Evolutionary conservation across 2,329 filamentous ascomycete species (phyloP).

Genomic region (Macroventuria anomochaeta): DNA sequence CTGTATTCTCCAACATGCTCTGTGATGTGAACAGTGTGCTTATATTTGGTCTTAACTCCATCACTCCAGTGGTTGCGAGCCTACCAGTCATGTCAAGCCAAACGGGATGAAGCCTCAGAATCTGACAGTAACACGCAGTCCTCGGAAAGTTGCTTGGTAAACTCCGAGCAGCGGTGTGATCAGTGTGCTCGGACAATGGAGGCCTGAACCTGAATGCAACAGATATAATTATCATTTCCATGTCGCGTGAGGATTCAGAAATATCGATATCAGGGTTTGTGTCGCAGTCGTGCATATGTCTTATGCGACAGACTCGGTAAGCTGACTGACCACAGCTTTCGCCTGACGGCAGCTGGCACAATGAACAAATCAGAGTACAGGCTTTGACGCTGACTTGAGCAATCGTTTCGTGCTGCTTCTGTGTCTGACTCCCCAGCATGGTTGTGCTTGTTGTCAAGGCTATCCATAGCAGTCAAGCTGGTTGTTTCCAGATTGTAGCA

Average conservation of each 20-base stretch:
- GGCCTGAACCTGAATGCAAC: neutral
- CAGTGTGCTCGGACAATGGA: neutral
- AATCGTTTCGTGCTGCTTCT: neutral
- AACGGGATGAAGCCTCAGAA: neutral
- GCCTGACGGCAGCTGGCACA: neutral
- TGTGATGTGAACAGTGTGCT: no score
- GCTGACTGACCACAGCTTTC: neutral
- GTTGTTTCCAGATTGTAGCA: neutral
- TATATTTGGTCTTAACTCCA: neutral
- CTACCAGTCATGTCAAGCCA: no score
- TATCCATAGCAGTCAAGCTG: neutral
- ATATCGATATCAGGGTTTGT: neutral
- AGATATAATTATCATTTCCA: no score
- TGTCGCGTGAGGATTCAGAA: no score
- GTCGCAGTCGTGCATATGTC: neutral
- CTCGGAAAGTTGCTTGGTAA: no score
- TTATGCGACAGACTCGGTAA: neutral
- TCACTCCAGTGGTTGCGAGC: neutral
- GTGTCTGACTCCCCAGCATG: neutral
- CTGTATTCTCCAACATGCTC: neutral
- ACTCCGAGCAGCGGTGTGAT: no score
- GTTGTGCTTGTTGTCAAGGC: neutral
- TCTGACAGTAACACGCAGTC: no score
- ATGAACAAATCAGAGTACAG: neutral
- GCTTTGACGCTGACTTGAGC: neutral